Evolutionary conservation across 2,329 filamentous ascomycete genomes (phyloP).

Genomic region (Ilyonectria robusta): DNA sequence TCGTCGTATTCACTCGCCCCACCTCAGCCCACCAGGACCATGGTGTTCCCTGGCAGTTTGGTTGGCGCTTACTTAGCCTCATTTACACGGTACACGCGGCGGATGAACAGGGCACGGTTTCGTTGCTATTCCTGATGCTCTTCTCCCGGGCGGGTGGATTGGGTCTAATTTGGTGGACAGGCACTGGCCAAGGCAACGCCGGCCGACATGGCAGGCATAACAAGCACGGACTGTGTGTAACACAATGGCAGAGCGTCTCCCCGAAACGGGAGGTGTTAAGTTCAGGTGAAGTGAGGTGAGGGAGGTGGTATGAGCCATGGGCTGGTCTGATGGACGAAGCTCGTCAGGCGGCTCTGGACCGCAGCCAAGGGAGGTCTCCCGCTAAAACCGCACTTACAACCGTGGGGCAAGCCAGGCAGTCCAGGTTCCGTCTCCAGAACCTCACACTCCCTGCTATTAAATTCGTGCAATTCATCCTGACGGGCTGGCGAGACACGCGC

Average conservation of each 20-base stretch:
- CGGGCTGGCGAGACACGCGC: slow-evolving; percentile 7
- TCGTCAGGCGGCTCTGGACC: slow-evolving; percentile 27
- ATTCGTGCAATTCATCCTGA: not conserved
- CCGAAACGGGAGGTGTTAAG: slow-evolving; percentile 12
- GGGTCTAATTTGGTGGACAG: not conserved
- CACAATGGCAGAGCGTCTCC: not conserved
- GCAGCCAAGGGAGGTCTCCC: slow-evolving; percentile 16
- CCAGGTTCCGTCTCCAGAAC: not conserved
- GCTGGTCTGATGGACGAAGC: slow-evolving; percentile 14
- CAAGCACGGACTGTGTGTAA: slow-evolving; percentile 5
- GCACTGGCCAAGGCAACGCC: not conserved
- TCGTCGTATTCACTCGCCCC: slow-evolving; percentile 11
- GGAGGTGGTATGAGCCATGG: slow-evolving; percentile 35
- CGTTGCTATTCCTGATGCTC: not conserved
- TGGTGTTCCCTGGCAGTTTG: not conserved
- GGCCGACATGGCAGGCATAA: not conserved
- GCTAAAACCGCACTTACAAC: not conserved
- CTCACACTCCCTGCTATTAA: not conserved
- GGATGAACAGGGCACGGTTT: slow-evolving; percentile 2
- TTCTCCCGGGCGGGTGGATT: not conserved
- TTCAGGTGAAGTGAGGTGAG: slow-evolving; percentile 17
- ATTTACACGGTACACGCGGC: slow-evolving; percentile 1
- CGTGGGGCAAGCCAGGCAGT: not conserved
- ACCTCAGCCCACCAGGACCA: slow-evolving; percentile 7
- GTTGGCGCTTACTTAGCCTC: slow-evolving; percentile 8